These are phyloP conservation scores for Colletotrichum somersetense DNA, from an alignment of 2,329 filamentous ascomycete species.

Conservation along the genomic window DNA sequence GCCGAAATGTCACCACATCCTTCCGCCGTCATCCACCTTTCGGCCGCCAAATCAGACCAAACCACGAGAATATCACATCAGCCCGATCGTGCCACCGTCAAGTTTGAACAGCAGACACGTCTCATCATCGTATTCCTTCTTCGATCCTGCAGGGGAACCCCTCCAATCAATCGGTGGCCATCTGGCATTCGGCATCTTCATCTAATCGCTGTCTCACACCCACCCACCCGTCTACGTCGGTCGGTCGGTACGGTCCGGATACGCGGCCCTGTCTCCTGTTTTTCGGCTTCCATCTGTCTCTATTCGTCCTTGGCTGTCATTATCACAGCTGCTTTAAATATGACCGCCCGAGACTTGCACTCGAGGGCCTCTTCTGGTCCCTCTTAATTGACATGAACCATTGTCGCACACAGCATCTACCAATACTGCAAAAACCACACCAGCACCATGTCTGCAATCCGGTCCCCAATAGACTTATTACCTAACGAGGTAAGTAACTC, in stretches of 20 bases:
- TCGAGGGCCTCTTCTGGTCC: neutral
- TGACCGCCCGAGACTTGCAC: conserved; percentile 13
- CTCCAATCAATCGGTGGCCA: neutral
- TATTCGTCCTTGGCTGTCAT: neutral
- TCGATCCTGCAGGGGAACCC: conserved; percentile 1
- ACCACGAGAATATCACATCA: conserved; percentile 11
- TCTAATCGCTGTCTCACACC: neutral
- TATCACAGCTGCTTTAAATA: conserved; percentile 25
- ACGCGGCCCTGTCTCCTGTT: neutral
- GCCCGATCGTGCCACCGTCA: conserved; percentile 26
- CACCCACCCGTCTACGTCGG: no score
- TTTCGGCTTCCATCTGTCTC: neutral
- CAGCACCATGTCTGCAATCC: conserved; percentile 32
- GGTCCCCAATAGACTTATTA: conserved; percentile 47
- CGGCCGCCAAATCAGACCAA: neutral
- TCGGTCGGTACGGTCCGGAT: neutral
- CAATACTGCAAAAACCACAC: neutral
- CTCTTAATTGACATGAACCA: conserved; percentile 25
- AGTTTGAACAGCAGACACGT: conserved; percentile 26
- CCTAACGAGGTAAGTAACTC: conserved; percentile 50
- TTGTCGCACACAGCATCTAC: conserved; percentile 2
- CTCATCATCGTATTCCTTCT: conserved; percentile 7
- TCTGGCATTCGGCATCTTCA: conserved; percentile 37
- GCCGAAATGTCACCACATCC: conserved; percentile 38
- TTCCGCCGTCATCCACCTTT: conserved; percentile 33